Evolutionary conservation across 768 basidiomycete genomes (phyloP), one percentile per base, ranked within the genome.

Genomic region (Mycena crocata): DNA sequence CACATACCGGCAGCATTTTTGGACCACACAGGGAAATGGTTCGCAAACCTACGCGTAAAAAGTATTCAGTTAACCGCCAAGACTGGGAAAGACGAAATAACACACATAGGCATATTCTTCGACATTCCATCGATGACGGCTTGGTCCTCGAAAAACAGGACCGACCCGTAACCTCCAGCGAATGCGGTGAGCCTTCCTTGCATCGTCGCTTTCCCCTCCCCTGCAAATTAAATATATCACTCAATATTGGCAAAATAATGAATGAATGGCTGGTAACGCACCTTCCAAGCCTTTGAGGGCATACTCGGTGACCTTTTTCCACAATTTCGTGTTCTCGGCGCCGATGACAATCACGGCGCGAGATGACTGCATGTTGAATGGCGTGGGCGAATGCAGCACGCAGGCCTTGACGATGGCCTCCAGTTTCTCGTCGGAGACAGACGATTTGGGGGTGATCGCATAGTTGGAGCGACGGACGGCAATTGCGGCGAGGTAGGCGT

Each of bases 91-190:
- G 39, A 17, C n/a, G 19, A 3, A 42, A 21, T 3, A 15, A 62
- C 60, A 31, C 8, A 62, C 66, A 23, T 24, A 6, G 65, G 65
- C 10, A 66, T 28, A 50, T 61, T 66, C 8, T 14, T 54, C 5
- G 58, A 12, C 7, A 62, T 62, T 0, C 26, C 56, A 10, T 67
- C 66, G 40, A 67, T 39, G 10, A 67, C 66, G 1, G 59, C 48
- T 49, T 67, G 59, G 48, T 67, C 66, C 17, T 67, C 66, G 57
- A 60, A 66, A 23, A 66, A 66, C 35, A 66, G 35, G 2, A 66
- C 58, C 1, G 58, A 40, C 3, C 66, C 66, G n/a, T 67, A 67
- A 12, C 59, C 66, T n/a, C 32, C 55, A 26, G 37, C 24, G 10
- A 57, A 60, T 12, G 30, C 39, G 9, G 37, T 28, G 23, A 62